Evolutionary conservation across 2,329 filamentous ascomycete genomes (phyloP), one percentile per base, ranked within the genome.

Genomic region (Pseudogymnoascus sp.): DNA sequence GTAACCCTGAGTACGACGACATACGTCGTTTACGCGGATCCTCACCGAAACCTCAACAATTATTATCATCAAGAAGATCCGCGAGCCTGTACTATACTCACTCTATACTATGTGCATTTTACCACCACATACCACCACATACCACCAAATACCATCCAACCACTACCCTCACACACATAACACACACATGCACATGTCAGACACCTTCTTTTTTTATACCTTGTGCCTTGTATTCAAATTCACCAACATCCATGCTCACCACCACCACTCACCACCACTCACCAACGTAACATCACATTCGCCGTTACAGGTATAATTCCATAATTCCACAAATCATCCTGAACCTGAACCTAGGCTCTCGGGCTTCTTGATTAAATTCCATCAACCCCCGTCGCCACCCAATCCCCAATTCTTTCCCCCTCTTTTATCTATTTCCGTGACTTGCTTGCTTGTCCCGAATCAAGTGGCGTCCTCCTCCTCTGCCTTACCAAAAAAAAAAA

Each of bases 11-110:
- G 47, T 53, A 53, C 50, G n/a, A n/a, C 16, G 28, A n/a, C 28
- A 56, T 35, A 33, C 50, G 50, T 33, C 50, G 16, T 35, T 6
- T 3, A 7, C 11, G 10, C 5, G 28, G 7, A 18, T 56, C 11
- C 50, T 56, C 50, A 56, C 50, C 50, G 50, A 56, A 56, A 56
- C 50, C 50, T 56, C 50, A 56, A 56, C 50, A 56, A 56, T 56
- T 56, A 56, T 56, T 28, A 35, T 33, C n/a, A n/a, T n/a, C n/a
- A 25, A 25, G 23, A 25, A 3, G 23, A 25, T 6, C 23, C 23
- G 2, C 23, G 23, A 25, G 23, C 23, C 23, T 25, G 23, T 25
- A 25, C 23, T 21, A 21, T 21, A 21, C 21, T 21, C 23, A 21
- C 21, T 21, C 23, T 25, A 6, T 25, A 25, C 23, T 25, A 6